Conservation (phyloP, 345 rosid species). For the Rhodamnia argentea region DNA sequence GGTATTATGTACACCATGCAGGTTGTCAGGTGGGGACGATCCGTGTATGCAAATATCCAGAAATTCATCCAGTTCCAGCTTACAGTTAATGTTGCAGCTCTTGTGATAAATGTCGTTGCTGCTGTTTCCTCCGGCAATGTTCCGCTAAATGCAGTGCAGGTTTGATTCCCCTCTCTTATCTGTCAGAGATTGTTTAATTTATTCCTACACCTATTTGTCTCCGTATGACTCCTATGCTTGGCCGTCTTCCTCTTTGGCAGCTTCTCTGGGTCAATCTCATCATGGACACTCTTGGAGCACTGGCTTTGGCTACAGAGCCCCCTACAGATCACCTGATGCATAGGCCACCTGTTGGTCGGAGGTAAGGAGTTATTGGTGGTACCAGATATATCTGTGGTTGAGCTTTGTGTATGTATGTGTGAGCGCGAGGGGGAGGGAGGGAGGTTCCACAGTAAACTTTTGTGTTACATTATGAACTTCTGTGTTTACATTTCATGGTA, state of each 20-base stretch:
- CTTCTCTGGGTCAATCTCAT: constrained; percentile 96
- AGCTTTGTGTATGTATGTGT: neutral
- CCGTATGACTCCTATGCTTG: neutral
- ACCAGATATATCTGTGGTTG: neutral
- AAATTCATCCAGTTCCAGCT: constrained; percentile 97
- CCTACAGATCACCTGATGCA: constrained; percentile 95
- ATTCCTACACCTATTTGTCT: neutral
- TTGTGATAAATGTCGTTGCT: constrained; percentile 83
- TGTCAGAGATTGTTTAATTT: neutral
- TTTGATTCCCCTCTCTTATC: neutral
- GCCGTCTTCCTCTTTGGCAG: constrained; percentile 18
- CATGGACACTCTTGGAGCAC: constrained; percentile 99
- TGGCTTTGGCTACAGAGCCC: constrained; percentile 96
- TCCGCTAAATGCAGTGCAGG: constrained; percentile 96
- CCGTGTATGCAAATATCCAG: constrained; percentile 94
- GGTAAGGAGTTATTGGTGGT: constrained; percentile 20
- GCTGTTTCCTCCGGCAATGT: constrained; percentile 89
- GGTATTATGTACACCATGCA: constrained; percentile 6
- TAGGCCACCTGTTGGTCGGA: constrained; percentile 86
- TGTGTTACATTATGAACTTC: too few species aligned
- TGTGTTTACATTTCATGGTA: neutral
- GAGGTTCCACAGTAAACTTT: too few species aligned
- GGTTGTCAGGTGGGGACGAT: constrained; percentile 99
- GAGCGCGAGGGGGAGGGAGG: fast-evolving
- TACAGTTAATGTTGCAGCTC: constrained; percentile 95